Percentiles rank a stretch among this genome's conserved stretches.
Conservation (phyloP, 2,329 filamentous ascomycete species). For the Hypoxylon sp. region DNA sequence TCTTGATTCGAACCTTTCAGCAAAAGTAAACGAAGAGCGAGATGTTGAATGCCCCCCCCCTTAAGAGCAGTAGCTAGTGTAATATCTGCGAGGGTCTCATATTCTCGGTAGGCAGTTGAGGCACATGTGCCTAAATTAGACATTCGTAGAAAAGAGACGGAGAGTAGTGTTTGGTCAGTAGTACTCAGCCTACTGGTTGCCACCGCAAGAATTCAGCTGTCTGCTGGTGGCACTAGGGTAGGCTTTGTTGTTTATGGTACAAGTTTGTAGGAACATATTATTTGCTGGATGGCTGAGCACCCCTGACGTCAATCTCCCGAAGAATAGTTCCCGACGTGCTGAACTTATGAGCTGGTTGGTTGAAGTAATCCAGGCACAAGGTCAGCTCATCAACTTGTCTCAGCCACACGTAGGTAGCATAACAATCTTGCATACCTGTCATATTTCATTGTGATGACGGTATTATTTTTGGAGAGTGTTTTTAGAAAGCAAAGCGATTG, state of each 20-base stretch:
- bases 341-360: constrained; percentile 25
- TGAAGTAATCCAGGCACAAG: constrained; percentile 9
- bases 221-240: not conserved
- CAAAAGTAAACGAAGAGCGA: not conserved
- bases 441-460: not conserved
- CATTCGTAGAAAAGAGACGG: not conserved
- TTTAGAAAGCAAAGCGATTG: not conserved
- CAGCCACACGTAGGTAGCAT: constrained; percentile 4
- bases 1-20: not conserved
- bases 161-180: too few relatives aligned
- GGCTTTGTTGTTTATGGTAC: not conserved
- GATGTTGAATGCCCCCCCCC: not conserved
- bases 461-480: not conserved
- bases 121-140: not conserved
- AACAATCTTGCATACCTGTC: constrained; percentile 1
- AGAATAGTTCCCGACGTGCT: constrained; percentile 10
- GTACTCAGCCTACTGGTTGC: too few relatives aligned
- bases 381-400: constrained; percentile 17
- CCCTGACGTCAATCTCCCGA: constrained; percentile 35
- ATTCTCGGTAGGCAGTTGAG: not conserved
- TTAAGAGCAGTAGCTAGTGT: not conserved
- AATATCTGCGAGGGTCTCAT: not conserved
- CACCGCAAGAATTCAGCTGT: not conserved
- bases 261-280: not conserved
- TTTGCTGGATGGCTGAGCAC: constrained; percentile 13